These are phyloP conservation scores for Penicillium sclerotigenum DNA, from an alignment of 2,329 filamentous ascomycete genomes.

Conservation along the genomic window DNA sequence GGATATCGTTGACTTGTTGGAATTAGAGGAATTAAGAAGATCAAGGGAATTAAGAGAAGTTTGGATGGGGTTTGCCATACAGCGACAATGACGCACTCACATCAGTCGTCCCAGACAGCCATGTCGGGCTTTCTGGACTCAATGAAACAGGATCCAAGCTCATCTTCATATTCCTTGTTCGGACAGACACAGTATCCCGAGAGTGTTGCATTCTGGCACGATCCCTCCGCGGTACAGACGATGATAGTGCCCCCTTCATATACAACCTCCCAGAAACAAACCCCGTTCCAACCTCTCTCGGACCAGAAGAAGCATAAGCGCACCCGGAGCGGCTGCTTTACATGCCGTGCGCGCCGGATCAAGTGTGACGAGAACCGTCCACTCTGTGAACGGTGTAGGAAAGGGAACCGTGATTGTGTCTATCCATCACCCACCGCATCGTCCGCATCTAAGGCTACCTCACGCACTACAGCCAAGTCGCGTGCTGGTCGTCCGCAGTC, in stretches of 20 bases:
- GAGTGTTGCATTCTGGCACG: conserved; percentile 46
- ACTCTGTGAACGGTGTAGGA: conserved; percentile 84
- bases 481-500: conserved; percentile 39
- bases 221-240: conserved; percentile 24
- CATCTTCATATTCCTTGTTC: conserved; percentile 36
- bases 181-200: conserved; percentile 41
- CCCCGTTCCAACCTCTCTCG: conserved; percentile 30
- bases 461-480: conserved; percentile 43
- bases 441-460: conserved; percentile 41
- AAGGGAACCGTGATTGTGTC: conserved; percentile 83
- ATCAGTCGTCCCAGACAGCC: conserved; percentile 30
- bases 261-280: conserved; percentile 23
- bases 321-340: conserved; percentile 90
- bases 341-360: conserved; percentile 82
- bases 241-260: conserved; percentile 19
- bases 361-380: conserved; percentile 93
- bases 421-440: conserved; percentile 66
- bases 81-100: conserved; percentile 31
- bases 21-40: neutral
- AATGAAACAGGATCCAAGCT: conserved; percentile 25
- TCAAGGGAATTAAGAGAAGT: neutral
- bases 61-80: conserved; percentile 2
- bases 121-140: conserved; percentile 28
- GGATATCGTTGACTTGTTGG: neutral
- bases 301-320: conserved; percentile 89